Percentiles rank a stretch among this genome's conserved stretches.
These are phyloP conservation scores for Emericellopsis terricola DNA, from an alignment of 495 filamentous ascomycete genomes.

Conservation along the genomic window DNA sequence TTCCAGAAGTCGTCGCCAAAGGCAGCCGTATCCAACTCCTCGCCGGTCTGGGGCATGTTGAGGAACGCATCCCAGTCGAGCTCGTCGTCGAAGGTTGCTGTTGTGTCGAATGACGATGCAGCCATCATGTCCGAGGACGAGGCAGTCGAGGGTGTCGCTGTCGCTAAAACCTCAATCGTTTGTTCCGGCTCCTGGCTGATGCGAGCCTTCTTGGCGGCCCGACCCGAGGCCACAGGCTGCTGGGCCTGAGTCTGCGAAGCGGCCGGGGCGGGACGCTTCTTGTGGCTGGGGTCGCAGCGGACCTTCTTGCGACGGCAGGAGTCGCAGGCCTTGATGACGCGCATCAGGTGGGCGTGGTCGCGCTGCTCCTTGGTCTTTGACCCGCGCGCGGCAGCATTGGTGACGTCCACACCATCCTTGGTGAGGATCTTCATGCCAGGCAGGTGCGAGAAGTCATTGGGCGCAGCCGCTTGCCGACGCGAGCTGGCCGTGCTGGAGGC, in stretches of 20 bases:
- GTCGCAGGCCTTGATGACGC: conserved; percentile 40
- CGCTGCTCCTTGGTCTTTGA: conserved; percentile 44
- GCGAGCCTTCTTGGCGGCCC: conserved; percentile 15
- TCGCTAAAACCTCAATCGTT: too few species aligned
- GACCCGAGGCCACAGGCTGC: too few species aligned
- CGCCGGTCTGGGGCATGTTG: too few species aligned
- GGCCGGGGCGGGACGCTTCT: conserved; percentile 20
- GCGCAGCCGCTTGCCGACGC: conserved; percentile 3
- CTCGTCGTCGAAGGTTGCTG: conserved; percentile 6
- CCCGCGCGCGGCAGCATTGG: conserved; percentile 34
- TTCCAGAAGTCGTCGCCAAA: conserved; percentile 20
- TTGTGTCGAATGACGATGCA: neutral
- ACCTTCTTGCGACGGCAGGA: conserved; percentile 35
- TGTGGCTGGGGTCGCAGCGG: conserved; percentile 33
- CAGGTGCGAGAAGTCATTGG: conserved; percentile 24
- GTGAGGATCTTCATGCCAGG: conserved; percentile 43
- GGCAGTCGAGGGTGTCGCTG: conserved; percentile 6
- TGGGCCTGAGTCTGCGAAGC: conserved; percentile 14
- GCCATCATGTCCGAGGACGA: neutral
- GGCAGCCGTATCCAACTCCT: too few species aligned
- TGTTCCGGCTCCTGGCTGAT: too few species aligned
- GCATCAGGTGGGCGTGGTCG: conserved; percentile 38
- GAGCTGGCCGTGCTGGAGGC: conserved; percentile 5
- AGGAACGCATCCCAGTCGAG: too few species aligned
- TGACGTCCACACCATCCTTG: conserved; percentile 35